Evolutionary conservation across 108 stramenopile genomes (phyloP).

Genomic region (Cyclotella distinguenda): DNA sequence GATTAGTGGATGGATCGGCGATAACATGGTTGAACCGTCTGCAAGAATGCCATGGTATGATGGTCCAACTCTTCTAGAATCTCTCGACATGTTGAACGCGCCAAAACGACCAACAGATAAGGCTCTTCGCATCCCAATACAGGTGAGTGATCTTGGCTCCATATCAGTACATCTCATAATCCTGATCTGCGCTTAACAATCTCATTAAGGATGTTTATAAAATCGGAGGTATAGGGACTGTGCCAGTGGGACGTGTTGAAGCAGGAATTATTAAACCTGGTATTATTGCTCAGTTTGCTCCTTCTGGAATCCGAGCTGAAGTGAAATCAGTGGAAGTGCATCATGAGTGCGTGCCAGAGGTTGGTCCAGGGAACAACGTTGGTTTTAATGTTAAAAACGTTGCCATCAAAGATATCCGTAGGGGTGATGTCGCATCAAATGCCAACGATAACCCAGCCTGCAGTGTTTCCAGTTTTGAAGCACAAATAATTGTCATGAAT

Average conservation of each 20-base stretch:
- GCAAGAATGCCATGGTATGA: constrained; percentile 91
- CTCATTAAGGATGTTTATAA: constrained; percentile 90
- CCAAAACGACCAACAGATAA: constrained; percentile 88
- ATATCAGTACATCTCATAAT: neutral
- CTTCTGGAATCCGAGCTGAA: constrained; percentile 68
- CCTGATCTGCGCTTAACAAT: neutral
- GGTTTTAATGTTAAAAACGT: constrained; percentile 92
- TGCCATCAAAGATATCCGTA: constrained; percentile 82
- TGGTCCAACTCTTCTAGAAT: constrained; percentile 92
- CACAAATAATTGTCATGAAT: constrained; percentile 92
- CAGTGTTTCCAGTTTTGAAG: constrained; percentile 58
- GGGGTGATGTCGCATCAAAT: constrained; percentile 85
- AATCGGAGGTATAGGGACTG: constrained; percentile 90
- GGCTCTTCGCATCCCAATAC: constrained; percentile 89
- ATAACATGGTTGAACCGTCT: constrained; percentile 90
- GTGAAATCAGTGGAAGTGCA: constrained; percentile 92
- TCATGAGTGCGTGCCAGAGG: constrained; percentile 82
- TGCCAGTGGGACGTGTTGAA: constrained; percentile 88
- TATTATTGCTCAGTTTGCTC: constrained; percentile 75
- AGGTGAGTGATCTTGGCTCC: constrained; percentile 27
- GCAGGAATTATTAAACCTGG: constrained; percentile 80
- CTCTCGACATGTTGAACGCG: constrained; percentile 82
- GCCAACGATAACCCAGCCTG: constrained; percentile 76
- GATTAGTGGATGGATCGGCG: constrained; percentile 93
- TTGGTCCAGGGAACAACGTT: constrained; percentile 85